phyloP scores from a whole-genome alignment of 148 eudicot genomes.

The Rhododendron mucronatum region DNA sequence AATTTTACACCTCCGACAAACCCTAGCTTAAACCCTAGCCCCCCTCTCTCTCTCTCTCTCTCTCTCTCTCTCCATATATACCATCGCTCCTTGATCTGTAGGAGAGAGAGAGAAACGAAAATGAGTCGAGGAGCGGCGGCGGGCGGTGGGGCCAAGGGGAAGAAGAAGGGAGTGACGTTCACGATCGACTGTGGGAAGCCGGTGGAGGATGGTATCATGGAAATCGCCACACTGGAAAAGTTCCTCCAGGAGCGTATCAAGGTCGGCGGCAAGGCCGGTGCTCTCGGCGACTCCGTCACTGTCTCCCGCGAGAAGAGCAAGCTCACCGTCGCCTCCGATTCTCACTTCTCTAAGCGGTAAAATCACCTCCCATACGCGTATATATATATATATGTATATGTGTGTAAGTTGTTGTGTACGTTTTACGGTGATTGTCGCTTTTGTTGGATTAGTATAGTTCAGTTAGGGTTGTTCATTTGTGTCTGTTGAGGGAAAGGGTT shows the following conservation, averaged over 20 bases:
- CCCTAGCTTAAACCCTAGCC: neutral
- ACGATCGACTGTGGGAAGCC: constrained; percentile 29
- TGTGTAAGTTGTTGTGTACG: neutral
- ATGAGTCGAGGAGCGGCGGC: constrained; percentile 6
- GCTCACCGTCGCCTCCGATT: constrained; percentile 22
- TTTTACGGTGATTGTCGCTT: neutral
- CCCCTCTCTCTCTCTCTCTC: neutral
- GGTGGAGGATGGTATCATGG: constrained; percentile 32
- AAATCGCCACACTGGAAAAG: constrained; percentile 33
- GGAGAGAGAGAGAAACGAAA: neutral
- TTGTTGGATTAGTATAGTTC: neutral
- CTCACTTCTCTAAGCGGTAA: constrained; percentile 25
- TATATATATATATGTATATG: neutral
- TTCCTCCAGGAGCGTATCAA: constrained; percentile 32
- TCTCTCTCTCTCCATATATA: neutral
- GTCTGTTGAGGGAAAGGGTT: neutral
- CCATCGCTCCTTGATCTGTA: neutral
- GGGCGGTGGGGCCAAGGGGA: constrained; percentile 17
- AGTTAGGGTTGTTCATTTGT: neutral
- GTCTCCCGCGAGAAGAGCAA: constrained; percentile 25
- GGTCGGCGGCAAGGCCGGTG: constrained; percentile 32
- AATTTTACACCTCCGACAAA: neutral
- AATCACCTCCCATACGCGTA: neutral
- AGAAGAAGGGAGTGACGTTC: constrained; percentile 25
- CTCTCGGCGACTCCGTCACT: constrained; percentile 21